Conservation (phyloP, 805 yeast species). For the Lachancea sp. region DNA sequence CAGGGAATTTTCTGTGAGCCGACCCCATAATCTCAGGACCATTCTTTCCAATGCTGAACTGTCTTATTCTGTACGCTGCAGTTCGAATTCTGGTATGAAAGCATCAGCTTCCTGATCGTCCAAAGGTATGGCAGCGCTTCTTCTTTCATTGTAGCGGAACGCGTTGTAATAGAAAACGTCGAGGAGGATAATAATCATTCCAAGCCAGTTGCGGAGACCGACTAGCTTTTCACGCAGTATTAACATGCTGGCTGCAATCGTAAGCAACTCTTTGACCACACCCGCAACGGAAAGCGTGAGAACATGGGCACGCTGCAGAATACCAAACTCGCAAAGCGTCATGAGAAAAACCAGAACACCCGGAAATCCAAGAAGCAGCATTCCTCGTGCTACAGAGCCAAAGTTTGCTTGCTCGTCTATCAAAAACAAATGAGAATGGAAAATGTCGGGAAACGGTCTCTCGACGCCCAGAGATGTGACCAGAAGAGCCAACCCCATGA, state of each 20-base stretch:
- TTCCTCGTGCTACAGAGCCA: conserved; percentile 43
- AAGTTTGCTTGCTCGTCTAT: conserved; percentile 10
- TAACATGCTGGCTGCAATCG: conserved; percentile 61
- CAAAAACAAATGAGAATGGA: conserved; percentile 21
- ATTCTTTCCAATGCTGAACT: neutral
- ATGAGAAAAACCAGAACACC: conserved; percentile 83
- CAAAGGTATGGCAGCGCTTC: neutral
- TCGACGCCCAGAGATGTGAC: conserved; percentile 62
- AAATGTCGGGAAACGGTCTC: conserved; percentile 39
- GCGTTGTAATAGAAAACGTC: conserved; percentile 84
- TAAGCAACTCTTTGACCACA: conserved; percentile 83
- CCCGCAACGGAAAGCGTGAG: conserved; percentile 87
- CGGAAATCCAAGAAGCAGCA: conserved; percentile 62
- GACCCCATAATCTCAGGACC: neutral
- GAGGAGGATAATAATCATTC: conserved; percentile 63
- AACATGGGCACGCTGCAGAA: conserved; percentile 75
- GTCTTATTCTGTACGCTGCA: conserved; percentile 2
- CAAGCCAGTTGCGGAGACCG: conserved; percentile 60
- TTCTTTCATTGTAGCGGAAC: conserved; percentile 40
- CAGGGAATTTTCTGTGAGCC: too few relatives aligned
- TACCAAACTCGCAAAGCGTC: conserved; percentile 82
- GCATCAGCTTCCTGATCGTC: conserved; percentile 8
- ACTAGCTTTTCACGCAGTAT: conserved; percentile 66
- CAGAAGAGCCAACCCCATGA: conserved; percentile 63
- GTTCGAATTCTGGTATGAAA: conserved; percentile 11